Conservation (phyloP, 2,329 filamentous ascomycete genomes). For the Calonectria pteridis region DNA sequence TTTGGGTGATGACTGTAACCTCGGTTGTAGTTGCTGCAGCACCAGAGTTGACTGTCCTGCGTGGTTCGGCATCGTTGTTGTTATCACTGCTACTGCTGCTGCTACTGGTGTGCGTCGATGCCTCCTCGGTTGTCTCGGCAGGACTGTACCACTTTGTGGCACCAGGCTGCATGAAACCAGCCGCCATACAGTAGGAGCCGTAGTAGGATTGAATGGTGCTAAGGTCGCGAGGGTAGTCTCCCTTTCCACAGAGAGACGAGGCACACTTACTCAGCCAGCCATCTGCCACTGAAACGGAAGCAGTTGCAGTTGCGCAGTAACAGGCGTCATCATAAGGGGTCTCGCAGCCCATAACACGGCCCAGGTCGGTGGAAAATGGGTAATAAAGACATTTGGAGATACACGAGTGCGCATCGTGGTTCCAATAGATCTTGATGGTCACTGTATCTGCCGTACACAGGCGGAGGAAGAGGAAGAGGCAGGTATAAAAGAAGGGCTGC, state of each 20-base stretch:
- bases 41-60: conserved; percentile 36
- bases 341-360: conserved; percentile 38
- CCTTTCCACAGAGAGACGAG: conserved; percentile 33
- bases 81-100: background rate
- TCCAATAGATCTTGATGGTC: conserved; percentile 33
- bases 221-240: conserved; percentile 40
- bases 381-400: conserved; percentile 38
- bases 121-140: conserved; percentile 35
- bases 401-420: conserved; percentile 31
- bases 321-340: conserved; percentile 43
- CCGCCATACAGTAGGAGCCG: conserved; percentile 44
- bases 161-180: conserved; percentile 42
- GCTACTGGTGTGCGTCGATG: conserved; percentile 10
- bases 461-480: conserved; percentile 19
- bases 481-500: conserved; percentile 14
- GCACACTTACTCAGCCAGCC: conserved; percentile 39
- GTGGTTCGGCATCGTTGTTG: conserved; percentile 30
- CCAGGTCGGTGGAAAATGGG: conserved; percentile 30
- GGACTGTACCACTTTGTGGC: conserved; percentile 42
- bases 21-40: conserved; percentile 37
- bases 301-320: conserved; percentile 42
- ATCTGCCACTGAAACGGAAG: conserved; percentile 35
- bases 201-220: conserved; percentile 43
- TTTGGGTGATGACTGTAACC: conserved; percentile 42
- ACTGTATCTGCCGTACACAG: conserved; percentile 26